These are phyloP conservation scores for Phytophthora citricola DNA, from an alignment of 352 stramenopile genomes.

Conservation along the genomic window DNA sequence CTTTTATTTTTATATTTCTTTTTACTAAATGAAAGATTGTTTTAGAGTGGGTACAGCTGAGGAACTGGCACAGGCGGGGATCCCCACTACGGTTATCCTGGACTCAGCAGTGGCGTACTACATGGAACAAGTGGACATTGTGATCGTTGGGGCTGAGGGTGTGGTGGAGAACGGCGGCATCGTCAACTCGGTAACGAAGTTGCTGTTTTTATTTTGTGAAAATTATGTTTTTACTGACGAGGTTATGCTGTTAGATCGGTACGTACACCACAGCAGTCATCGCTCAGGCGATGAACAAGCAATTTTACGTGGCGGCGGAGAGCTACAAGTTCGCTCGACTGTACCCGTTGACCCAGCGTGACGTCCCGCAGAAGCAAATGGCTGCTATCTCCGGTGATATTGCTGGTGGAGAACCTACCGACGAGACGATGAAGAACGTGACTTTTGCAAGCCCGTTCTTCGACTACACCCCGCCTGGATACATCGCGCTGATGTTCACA, in stretches of 20 bases:
- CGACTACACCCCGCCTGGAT: constrained; percentile 98
- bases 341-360: constrained; percentile 97
- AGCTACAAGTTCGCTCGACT: constrained; percentile 99
- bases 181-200: constrained; percentile 92
- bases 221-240: not conserved
- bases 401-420: constrained; percentile 28
- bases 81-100: constrained; percentile 95
- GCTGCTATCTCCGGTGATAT: constrained; percentile 45
- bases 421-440: constrained; percentile 61
- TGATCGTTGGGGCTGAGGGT: constrained; percentile 96
- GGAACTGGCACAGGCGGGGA: constrained; percentile 86
- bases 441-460: constrained; percentile 91
- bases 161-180: constrained; percentile 98
- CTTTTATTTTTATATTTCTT: constrained; percentile 8
- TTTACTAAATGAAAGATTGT: constrained; percentile 5
- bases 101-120: constrained; percentile 96
- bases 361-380: constrained; percentile 90
- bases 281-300: constrained; percentile 95
- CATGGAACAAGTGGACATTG: constrained; percentile 97
- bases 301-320: constrained; percentile 98
- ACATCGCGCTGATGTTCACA: constrained; percentile 99
- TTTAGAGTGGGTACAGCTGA: constrained; percentile 73
- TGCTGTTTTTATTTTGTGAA: constrained; percentile 1
- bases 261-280: constrained; percentile 96
- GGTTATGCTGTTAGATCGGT: constrained; percentile 74